A percentile compares a stretch with the other conserved stretches of the same genome.
Conservation (phyloP, 345 rosid genomes). For the Geranium rotundifolium region DNA sequence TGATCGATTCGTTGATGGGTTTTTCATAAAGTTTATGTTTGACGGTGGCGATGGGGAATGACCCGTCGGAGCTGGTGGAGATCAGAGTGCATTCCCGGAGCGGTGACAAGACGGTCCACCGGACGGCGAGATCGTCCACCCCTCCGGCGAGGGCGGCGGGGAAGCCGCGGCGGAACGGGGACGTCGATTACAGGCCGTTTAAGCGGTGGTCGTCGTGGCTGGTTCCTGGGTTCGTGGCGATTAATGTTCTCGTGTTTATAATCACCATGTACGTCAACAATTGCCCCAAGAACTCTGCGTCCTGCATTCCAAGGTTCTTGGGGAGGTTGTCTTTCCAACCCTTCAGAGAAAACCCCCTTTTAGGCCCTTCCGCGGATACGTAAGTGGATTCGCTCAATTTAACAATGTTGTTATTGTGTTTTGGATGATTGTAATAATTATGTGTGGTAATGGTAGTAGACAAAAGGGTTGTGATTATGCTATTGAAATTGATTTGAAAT, state of each 20-base stretch:
- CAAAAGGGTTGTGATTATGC: conserved; percentile 7
- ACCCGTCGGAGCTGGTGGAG: conserved; percentile 22
- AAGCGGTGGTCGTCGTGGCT: conserved; percentile 69
- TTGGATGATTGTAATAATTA: background rate
- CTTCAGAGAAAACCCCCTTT: conserved; percentile 75
- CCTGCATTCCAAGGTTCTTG: conserved; percentile 49
- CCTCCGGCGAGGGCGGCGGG: conserved; percentile 15
- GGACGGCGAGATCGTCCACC: too few species aligned
- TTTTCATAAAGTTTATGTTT: background rate
- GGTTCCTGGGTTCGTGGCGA: conserved; percentile 57
- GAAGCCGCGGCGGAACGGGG: conserved; percentile 3
- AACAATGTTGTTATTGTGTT: background rate
- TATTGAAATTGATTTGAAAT: background rate
- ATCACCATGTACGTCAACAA: conserved; percentile 69
- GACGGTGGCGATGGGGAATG: background rate
- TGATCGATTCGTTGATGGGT: background rate
- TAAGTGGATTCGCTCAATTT: conserved; percentile 30
- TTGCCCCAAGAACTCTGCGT: conserved; percentile 51
- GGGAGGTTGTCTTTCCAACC: conserved; percentile 87
- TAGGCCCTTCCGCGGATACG: conserved; percentile 86
- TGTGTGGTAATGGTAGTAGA: background rate
- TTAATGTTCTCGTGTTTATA: conserved; percentile 41
- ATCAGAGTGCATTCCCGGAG: conserved; percentile 36
- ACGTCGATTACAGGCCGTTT: conserved; percentile 37
- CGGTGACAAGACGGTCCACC: conserved; percentile 1